A percentile compares a stretch with the other conserved stretches of the same genome.
phyloP scores from a whole-genome alignment of 2,329 filamentous ascomycete species.

The Fusarium decemcellulare region DNA sequence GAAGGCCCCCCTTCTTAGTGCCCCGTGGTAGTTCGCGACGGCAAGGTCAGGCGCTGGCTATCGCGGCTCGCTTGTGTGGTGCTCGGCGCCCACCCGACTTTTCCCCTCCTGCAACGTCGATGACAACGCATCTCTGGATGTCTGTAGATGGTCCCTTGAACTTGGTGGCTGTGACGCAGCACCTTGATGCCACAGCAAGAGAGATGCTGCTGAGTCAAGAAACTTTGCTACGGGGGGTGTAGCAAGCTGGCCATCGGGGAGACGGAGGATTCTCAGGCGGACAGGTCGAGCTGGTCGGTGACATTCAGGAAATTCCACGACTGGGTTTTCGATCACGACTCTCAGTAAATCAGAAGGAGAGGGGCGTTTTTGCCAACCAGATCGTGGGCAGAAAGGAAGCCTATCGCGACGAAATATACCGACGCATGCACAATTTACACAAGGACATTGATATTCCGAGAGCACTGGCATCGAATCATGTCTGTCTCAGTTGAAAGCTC shows the following conservation, averaged over 20 bases:
- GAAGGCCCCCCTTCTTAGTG: constrained; percentile 28
- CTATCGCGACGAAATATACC: constrained; percentile 33
- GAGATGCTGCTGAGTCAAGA: constrained; percentile 37
- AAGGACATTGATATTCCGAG: constrained; percentile 18
- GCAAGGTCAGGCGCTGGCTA: constrained; percentile 41
- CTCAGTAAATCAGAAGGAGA: constrained; percentile 27
- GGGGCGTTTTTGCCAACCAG: constrained; percentile 21
- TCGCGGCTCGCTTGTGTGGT: constrained; percentile 45
- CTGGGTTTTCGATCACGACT: constrained; percentile 27
- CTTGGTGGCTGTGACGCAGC: constrained; percentile 27
- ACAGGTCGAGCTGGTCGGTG: constrained; percentile 28
- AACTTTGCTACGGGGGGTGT: constrained; percentile 26
- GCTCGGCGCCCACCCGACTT: constrained; percentile 37
- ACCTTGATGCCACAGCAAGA: constrained; percentile 14
- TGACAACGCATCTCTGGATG: constrained; percentile 16
- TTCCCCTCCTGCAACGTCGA: constrained; percentile 21
- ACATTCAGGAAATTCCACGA: constrained; percentile 40
- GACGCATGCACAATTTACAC: constrained; percentile 23
- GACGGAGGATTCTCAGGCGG: constrained; percentile 18
- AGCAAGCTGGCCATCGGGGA: constrained; percentile 35
- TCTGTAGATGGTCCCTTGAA: neutral
- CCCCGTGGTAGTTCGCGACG: constrained; percentile 42
- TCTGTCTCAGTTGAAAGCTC: constrained; percentile 38
- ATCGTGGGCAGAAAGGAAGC: constrained; percentile 33
- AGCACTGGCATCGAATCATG: neutral